These are phyloP conservation scores for Fusarium denticulatum DNA, from an alignment of 2,329 filamentous ascomycete species.

Conservation along the genomic window DNA sequence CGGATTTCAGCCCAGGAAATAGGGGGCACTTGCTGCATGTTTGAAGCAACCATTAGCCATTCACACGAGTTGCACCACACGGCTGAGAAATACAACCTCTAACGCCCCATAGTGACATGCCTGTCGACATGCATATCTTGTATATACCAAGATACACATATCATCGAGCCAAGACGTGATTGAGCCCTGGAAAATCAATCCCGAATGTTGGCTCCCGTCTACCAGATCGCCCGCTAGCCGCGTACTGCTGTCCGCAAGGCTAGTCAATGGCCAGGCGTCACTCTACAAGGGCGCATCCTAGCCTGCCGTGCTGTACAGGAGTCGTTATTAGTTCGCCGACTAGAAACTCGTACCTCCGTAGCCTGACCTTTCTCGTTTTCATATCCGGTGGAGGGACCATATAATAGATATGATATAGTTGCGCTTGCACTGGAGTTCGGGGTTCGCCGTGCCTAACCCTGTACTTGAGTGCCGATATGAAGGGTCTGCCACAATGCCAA, in stretches of 20 bases:
- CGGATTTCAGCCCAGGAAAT: conserved; percentile 30
- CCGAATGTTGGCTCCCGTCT: conserved; percentile 2
- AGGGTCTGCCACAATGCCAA: conserved; percentile 7
- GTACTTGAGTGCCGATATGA: conserved; percentile 18
- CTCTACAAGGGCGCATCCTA: not conserved
- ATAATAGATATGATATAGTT: conserved; percentile 11
- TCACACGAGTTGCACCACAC: not conserved
- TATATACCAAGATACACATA: not conserved
- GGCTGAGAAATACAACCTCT: not conserved
- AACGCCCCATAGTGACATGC: not conserved
- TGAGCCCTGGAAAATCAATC: not conserved
- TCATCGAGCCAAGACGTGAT: not conserved
- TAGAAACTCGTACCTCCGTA: not conserved
- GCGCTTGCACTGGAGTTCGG: conserved; percentile 7
- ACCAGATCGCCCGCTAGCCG: conserved; percentile 23
- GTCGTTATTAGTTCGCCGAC: not conserved
- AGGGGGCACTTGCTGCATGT: conserved; percentile 9
- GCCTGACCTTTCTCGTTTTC: conserved; percentile 14
- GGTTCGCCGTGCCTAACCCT: conserved; percentile 23
- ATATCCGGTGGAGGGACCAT: not conserved
- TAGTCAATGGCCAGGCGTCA: conserved; percentile 14
- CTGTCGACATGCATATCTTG: not conserved
- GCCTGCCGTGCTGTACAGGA: not conserved
- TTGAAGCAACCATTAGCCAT: not conserved
- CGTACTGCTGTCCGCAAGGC: not conserved